A percentile compares a stretch with the other conserved stretches of the same genome.
These are phyloP conservation scores for Fusarium sp. DNA, from an alignment of 2,329 filamentous ascomycete species.

Conservation along the genomic window DNA sequence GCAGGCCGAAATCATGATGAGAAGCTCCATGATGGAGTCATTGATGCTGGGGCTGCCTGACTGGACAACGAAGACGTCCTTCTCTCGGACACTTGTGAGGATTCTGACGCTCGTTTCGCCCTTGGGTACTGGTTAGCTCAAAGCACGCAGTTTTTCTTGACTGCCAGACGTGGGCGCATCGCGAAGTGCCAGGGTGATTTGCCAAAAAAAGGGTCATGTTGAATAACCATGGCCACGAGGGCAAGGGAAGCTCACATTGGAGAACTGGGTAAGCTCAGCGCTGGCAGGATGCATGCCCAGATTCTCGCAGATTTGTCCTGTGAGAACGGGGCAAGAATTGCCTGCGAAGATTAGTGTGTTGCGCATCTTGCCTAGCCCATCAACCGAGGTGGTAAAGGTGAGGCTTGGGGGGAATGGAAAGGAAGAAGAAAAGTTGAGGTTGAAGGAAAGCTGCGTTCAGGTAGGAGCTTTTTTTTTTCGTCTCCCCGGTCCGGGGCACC, in stretches of 20 bases:
- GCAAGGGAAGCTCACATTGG: slow-evolving; percentile 67
- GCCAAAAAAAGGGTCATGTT: slow-evolving; percentile 12
- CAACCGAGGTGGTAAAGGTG: slow-evolving; percentile 31
- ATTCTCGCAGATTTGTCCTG: slow-evolving; percentile 74
- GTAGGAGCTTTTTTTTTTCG: slow-evolving; percentile 43
- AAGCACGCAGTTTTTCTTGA: slow-evolving; percentile 12
- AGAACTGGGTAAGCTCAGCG: slow-evolving; percentile 76
- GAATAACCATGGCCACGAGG: slow-evolving; percentile 19
- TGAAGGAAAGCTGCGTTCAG: slow-evolving; percentile 35
- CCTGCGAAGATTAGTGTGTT: slow-evolving; percentile 76
- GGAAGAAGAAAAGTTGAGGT: slow-evolving; percentile 28
- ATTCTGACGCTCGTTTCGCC: slow-evolving; percentile 78
- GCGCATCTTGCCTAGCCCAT: slow-evolving; percentile 61
- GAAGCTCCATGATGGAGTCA: slow-evolving; percentile 98
- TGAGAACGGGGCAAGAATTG: slow-evolving; percentile 73
- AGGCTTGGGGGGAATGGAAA: slow-evolving; percentile 40
- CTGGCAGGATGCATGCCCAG: slow-evolving; percentile 73
- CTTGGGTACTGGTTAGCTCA: slow-evolving; percentile 52
- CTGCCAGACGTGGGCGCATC: slow-evolving; percentile 2
- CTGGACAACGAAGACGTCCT: slow-evolving; percentile 99
- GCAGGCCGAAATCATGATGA: slow-evolving; percentile 99
- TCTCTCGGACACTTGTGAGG: slow-evolving; percentile 85
- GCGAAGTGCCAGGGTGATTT: slow-evolving; percentile 8
- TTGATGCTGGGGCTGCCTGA: slow-evolving; percentile 97
- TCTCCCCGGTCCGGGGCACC: slow-evolving; percentile 19